Base-by-base conservation (phyloP, 495 filamentous ascomycete species). In the Arthonia radiata region DNA sequence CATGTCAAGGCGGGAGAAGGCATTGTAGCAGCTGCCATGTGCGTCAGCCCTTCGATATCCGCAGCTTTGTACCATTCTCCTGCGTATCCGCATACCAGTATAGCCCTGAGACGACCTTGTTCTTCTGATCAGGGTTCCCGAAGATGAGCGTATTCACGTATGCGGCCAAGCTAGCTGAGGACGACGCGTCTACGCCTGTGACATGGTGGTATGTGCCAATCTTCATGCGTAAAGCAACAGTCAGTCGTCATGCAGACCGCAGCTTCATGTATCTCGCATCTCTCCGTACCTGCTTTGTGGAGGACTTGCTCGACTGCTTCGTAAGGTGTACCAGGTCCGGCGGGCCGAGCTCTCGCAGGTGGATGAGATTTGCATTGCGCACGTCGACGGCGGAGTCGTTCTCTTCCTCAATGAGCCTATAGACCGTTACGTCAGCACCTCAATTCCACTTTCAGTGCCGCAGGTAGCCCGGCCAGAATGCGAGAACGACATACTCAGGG, bases 81-180 rank as follows among this genome's bases (percentile, higher is more conserved):
- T 10, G 15, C 7, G 14, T 8, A 25, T 3, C 18, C 6, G 3
- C 52, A 44, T 52, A 86, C 78, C 86, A 94, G 48, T 93, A 94
- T 14, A 89, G 61, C 9, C 86, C 86, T 27, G 82, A 86, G 9
- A 80, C 67, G 21, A 93, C 81, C 48, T 91, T 94, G 47, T 75
- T 62, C 24, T 72, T 72, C 37, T 86, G 78, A 38, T 78, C 79
- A 34, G 76, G 66, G 15, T 77, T 69, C 30, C 71, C 71, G 52
- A 92, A 89, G 5, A 78, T 90, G 14, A 97, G 61, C 17, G 86
- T 93, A 50, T 94, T 97, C 49, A 97, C 83, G 46, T 97, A 97
- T 38, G 86, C 86, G 23, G 86, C 86, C 29, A 97, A 54, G 46
- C 81, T 92, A 13, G 86, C 86, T 17, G 89, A 94, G 5, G 83